A percentile compares a stretch with the other conserved stretches of the same genome.
Conservation (phyloP, 2,329 filamentous ascomycete species). For the Hypoxylon sp. region DNA sequence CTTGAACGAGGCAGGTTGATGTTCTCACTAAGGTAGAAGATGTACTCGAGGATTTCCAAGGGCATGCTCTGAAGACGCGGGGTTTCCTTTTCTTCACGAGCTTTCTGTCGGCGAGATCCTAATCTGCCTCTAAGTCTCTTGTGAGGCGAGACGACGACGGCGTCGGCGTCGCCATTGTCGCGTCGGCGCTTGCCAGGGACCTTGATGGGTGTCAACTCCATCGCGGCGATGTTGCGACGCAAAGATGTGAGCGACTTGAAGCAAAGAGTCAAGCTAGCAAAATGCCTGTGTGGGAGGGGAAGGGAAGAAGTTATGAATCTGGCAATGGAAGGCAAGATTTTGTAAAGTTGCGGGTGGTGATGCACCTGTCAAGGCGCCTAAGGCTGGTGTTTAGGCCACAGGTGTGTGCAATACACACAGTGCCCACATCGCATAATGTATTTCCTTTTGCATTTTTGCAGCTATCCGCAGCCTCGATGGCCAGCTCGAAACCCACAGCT, state of each 20-base stretch:
- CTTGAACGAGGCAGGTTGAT: conserved; percentile 63
- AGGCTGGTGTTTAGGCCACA: neutral
- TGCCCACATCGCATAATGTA: neutral
- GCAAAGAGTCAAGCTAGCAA: neutral
- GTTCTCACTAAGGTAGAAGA: conserved; percentile 67
- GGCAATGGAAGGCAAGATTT: neutral
- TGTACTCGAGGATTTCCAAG: conserved; percentile 67
- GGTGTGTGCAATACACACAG: neutral
- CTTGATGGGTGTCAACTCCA: conserved; percentile 66
- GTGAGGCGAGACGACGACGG: neutral
- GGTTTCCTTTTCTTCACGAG: conserved; percentile 29
- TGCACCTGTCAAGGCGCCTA: neutral
- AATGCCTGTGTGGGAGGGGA: neutral
- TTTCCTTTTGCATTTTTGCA: neutral
- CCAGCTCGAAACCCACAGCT: neutral
- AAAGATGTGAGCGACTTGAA: neutral
- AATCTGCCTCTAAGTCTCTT: conserved; percentile 33
- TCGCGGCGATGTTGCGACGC: conserved; percentile 40
- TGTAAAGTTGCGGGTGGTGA: neutral
- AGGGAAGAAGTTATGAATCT: neutral
- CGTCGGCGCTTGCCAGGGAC: conserved; percentile 63
- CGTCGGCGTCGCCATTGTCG: conserved; percentile 31
- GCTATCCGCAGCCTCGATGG: neutral
- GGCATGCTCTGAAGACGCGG: conserved; percentile 60
- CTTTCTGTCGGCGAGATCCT: conserved; percentile 28